These are phyloP conservation scores for Aspergillus terreus DNA, from an alignment of 2,329 filamentous ascomycete species.

Conservation along the genomic window DNA sequence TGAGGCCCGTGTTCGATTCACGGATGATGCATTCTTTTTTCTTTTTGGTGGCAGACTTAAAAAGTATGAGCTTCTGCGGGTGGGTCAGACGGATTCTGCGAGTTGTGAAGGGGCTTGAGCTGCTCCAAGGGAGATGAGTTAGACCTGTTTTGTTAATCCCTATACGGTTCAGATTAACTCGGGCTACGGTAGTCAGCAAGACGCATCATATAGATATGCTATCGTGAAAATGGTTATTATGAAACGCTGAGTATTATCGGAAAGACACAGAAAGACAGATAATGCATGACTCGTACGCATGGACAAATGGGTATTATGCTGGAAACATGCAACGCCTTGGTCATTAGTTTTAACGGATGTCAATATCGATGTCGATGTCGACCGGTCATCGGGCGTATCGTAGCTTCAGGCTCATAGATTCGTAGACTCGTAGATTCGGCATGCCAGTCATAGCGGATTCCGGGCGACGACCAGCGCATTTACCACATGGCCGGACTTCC, in stretches of 20 bases:
- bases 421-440: neutral
- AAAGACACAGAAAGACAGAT: neutral
- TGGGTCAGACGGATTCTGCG: no score
- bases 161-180: no score
- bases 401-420: neutral
- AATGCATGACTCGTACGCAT: conserved; percentile 1
- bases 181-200: neutral
- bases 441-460: neutral
- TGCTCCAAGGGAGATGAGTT: no score
- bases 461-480: conserved; percentile 65
- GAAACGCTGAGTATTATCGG: no score
- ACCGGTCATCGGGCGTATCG: no score
- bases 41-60: conserved; percentile 1
- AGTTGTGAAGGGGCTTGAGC: no score
- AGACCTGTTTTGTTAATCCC: no score
- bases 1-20: conserved; percentile 44
- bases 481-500: conserved; percentile 70
- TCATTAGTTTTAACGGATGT: conserved; percentile 1
- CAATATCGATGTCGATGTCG: no score
- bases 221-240: no score
- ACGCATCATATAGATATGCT: neutral
- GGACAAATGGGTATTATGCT: conserved; percentile 27
- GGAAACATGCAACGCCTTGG: conserved; percentile 5
- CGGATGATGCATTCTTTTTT: conserved; percentile 36
- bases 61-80: no score